phyloP scores from a whole-genome alignment of 805 yeast species.

The Kuraishia ogatae region DNA sequence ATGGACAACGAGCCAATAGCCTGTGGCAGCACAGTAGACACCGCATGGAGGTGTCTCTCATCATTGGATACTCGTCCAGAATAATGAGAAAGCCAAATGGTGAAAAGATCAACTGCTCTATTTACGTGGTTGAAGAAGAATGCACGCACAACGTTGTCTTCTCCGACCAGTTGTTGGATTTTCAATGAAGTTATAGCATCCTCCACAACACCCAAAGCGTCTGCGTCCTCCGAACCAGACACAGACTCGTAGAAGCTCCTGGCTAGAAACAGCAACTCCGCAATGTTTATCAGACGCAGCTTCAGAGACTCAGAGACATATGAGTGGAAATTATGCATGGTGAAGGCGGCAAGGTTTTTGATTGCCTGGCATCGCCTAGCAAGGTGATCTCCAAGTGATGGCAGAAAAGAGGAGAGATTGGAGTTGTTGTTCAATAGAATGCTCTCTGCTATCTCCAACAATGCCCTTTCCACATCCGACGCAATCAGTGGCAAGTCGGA shows the following conservation, averaged over 20 bases:
- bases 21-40: background rate
- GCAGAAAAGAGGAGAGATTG: constrained; percentile 45
- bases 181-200: background rate
- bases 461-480: constrained; percentile 39
- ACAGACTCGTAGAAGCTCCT: background rate
- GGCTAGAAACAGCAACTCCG: constrained; percentile 6
- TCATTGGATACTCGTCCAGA: background rate
- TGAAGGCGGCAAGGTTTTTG: constrained; percentile 12
- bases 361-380: constrained; percentile 30
- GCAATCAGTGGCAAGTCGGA: background rate
- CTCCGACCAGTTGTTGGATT: background rate
- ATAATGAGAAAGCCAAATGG: background rate
- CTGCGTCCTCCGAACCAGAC: background rate
- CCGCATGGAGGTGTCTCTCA: background rate
- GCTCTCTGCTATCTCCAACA: constrained; percentile 41
- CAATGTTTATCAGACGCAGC: constrained; percentile 4
- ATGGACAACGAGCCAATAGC: background rate
- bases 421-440: constrained; percentile 46
- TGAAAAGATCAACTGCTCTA: background rate
- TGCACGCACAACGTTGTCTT: constrained; percentile 1
- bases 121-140: constrained; percentile 7
- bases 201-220: background rate
- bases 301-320: constrained; percentile 5
- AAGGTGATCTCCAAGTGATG: constrained; percentile 44
- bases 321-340: constrained; percentile 11